Conservation (phyloP, 805 yeast genomes). For the Schwanniomyces polymorphus region DNA sequence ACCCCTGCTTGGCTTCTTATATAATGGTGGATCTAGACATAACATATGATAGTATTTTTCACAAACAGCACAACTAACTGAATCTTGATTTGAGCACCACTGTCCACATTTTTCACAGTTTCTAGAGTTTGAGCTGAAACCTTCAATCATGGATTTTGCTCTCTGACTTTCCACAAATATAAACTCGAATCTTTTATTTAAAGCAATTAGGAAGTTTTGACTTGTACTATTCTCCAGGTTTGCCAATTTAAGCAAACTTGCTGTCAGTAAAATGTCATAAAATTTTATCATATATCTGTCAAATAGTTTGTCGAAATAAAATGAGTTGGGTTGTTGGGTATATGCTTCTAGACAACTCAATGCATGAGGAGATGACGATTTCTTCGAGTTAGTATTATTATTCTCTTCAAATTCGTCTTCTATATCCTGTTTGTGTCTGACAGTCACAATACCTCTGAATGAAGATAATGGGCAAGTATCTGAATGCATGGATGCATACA, state of each 20-base stretch:
- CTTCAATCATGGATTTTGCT: slow-evolving; percentile 58
- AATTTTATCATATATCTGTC: slow-evolving; percentile 83
- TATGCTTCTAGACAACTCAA: slow-evolving; percentile 46
- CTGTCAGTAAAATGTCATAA: slow-evolving; percentile 73
- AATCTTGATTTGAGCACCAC: slow-evolving; percentile 74
- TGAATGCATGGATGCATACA: slow-evolving; percentile 83
- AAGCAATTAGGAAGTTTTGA: slow-evolving; percentile 56
- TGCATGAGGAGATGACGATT: slow-evolving; percentile 12
- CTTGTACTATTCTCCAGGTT: slow-evolving; percentile 50
- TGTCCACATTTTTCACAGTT: slow-evolving; percentile 75
- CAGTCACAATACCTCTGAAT: slow-evolving; percentile 73
- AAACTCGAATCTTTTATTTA: slow-evolving; percentile 67
- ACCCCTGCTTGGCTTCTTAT: slow-evolving; percentile 79
- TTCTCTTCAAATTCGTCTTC: slow-evolving; percentile 33
- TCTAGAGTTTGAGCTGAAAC: slow-evolving; percentile 54
- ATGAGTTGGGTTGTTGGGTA: slow-evolving; percentile 61
- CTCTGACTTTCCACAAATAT: slow-evolving; percentile 73
- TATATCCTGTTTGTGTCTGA: slow-evolving; percentile 68
- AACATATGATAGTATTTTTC: slow-evolving; percentile 69
- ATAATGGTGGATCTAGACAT: slow-evolving; percentile 83
- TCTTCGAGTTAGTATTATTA: slow-evolving; percentile 5
- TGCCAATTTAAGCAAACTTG: slow-evolving; percentile 38
- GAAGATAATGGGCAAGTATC: slow-evolving; percentile 77
- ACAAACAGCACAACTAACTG: slow-evolving; percentile 82
- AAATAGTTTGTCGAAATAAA: slow-evolving; percentile 82